Evolutionary conservation across 2,329 filamentous ascomycete species (phyloP), one percentile per base, ranked within the genome.

Genomic region (Hortaea sp.): DNA sequence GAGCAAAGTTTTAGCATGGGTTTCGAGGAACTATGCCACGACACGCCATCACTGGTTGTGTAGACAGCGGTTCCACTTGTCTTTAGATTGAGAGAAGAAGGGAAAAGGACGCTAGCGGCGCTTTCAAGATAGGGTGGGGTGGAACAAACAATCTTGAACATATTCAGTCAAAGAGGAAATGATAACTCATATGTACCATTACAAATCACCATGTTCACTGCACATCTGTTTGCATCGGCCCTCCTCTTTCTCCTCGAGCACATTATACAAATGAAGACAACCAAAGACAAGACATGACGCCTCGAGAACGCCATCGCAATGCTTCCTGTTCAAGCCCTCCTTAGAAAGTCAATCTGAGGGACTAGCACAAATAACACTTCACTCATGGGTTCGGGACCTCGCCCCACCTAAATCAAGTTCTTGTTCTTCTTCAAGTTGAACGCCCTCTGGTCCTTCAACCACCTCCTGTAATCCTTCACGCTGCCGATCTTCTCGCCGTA

Each of bases 401-500:
- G 20, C 40, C 29, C 29, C 11, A 29, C 7, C 71, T 66, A 82
- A 53, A 82, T 68, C 66, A 81, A 80, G 59, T 70, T 78, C 55
- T 72, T 79, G 65, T 80, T 82, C 79, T 94, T 94, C 74, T 88
- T 88, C 47, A 72, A 58, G 72, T 94, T 95, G 71, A 95, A 98
- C 7, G 89, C 90, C 52, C 90, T 77, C 74, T 97, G 92, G 63
- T 98, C 92, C 75, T 95, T 97, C 61, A 98, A 71, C 92, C 92
- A 98, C 66, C 88, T 83, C 60, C 92, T 76, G 67, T 97, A 98
- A 41, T 87, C 89, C 45, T 82, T 76, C 20, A 97, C 88, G 59
- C 88, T 95, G 43, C 85, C 86, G 59, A 98, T 95, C 76, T 95
- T 97, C 72, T 98, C 92, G 59, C 92, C 92, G 62, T 98, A 98